Conservation (phyloP, 768 basidiomycete species). For the Kwoniella botswanensis region DNA sequence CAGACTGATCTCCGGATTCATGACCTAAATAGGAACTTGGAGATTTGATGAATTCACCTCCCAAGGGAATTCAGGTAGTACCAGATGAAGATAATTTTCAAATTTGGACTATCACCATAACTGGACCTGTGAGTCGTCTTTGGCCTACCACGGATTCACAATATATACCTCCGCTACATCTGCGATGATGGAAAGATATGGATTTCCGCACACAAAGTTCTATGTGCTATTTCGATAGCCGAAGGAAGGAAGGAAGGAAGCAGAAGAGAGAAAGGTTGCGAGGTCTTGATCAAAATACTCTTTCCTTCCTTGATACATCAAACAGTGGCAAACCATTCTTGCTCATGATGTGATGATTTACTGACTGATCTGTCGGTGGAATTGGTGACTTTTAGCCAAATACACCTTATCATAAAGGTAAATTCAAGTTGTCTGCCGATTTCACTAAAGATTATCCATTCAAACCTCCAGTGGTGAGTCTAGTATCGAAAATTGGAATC, state of each 20-base stretch:
- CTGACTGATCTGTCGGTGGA: too few species aligned
- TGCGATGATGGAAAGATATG: too few species aligned
- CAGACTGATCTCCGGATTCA: neutral
- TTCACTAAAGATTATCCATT: constrained; percentile 58
- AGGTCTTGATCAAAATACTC: too few species aligned
- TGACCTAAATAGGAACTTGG: constrained; percentile 41
- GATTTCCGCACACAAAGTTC: too few species aligned
- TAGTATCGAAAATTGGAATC: neutral
- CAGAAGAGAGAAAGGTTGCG: too few species aligned
- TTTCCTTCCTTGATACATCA: too few species aligned
- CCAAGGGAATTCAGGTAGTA: constrained; percentile 44
- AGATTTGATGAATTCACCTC: constrained; percentile 45
- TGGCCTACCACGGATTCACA: neutral
- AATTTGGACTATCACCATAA: constrained; percentile 51
- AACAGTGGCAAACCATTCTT: too few species aligned
- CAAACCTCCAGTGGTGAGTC: constrained; percentile 51
- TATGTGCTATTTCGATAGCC: too few species aligned
- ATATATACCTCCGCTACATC: neutral
- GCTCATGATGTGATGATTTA: too few species aligned
- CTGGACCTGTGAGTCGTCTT: constrained; percentile 52
- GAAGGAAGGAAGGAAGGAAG: too few species aligned
- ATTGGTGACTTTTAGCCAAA: constrained; percentile 18
- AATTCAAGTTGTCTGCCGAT: constrained; percentile 53
- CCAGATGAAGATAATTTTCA: constrained; percentile 55
- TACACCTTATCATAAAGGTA: constrained; percentile 56